Percentiles rank a stretch among this genome's conserved stretches.
Conservation (phyloP, 768 basidiomycete genomes). For the Calocybe gangraenosa region DNA sequence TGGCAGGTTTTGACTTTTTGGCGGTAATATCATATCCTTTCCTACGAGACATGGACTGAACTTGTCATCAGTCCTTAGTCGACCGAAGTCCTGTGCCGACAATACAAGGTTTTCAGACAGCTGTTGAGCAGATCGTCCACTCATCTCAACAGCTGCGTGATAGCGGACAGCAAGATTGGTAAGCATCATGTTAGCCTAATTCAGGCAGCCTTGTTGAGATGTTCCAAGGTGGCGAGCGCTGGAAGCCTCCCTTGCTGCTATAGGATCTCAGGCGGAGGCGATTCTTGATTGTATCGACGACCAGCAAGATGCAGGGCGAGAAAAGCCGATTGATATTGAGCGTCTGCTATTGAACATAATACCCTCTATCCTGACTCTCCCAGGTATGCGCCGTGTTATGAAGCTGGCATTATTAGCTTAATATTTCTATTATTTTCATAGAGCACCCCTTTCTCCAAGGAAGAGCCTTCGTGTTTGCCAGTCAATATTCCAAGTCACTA, state of each 20-base stretch:
- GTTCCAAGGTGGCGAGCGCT: constrained; percentile 84
- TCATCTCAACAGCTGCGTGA: constrained; percentile 54
- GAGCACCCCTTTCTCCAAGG: constrained; percentile 94
- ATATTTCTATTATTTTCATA: constrained; percentile 23
- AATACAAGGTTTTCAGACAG: constrained; percentile 47
- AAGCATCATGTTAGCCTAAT: constrained; percentile 13
- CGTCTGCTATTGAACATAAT: constrained; percentile 73
- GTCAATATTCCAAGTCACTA: constrained; percentile 75
- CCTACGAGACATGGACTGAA: background rate
- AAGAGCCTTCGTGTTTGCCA: constrained; percentile 91
- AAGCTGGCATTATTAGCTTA: background rate
- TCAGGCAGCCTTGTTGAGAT: constrained; percentile 6
- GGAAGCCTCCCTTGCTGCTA: constrained; percentile 77
- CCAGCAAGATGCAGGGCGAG: constrained; percentile 58
- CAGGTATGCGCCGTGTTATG: constrained; percentile 46
- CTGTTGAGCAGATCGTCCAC: constrained; percentile 50
- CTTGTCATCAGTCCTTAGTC: constrained; percentile 44
- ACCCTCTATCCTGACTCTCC: constrained; percentile 66
- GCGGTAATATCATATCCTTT: constrained; percentile 41
- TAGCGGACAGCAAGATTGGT: constrained; percentile 62
- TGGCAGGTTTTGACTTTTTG: constrained; percentile 82
- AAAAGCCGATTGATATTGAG: constrained; percentile 74
- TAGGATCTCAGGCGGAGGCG: constrained; percentile 78
- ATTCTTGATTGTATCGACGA: constrained; percentile 76
- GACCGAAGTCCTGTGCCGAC: constrained; percentile 50